These are phyloP conservation scores for Candida qinlingensis DNA, from an alignment of 805 yeast genomes.

Conservation along the genomic window DNA sequence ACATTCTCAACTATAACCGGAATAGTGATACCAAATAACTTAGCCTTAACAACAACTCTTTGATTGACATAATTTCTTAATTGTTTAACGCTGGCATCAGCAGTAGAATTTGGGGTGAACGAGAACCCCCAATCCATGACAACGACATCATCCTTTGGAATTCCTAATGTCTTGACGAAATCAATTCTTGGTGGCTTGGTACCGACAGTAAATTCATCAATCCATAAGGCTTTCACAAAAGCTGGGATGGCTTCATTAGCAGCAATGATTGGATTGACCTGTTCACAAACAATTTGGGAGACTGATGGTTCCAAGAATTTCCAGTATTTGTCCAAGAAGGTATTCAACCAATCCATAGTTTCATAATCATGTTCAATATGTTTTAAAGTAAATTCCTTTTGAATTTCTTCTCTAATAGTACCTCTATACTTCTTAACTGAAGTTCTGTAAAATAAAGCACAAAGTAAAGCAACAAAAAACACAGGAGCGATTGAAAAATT, in stretches of 20 bases:
- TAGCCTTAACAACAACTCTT: slow-evolving; percentile 68
- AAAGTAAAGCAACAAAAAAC: slow-evolving; percentile 59
- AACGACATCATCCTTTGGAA: slow-evolving; percentile 87
- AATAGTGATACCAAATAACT: slow-evolving; percentile 74
- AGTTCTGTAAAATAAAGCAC: slow-evolving; percentile 72
- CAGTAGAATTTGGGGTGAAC: slow-evolving; percentile 84
- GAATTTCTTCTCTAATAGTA: slow-evolving; percentile 69
- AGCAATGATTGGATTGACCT: slow-evolving; percentile 79
- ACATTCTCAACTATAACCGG: slow-evolving; percentile 79
- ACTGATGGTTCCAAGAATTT: slow-evolving; percentile 82
- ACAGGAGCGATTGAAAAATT: slow-evolving; percentile 76
- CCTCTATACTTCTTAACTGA: slow-evolving; percentile 78
- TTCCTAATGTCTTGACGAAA: slow-evolving; percentile 79
- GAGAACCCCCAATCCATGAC: slow-evolving; percentile 98
- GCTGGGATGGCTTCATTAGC: slow-evolving; percentile 73
- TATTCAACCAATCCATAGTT: slow-evolving; percentile 93
- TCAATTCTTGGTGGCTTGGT: slow-evolving; percentile 95
- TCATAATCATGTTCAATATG: slow-evolving; percentile 86
- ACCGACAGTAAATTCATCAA: slow-evolving; percentile 86
- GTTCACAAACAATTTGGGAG: slow-evolving; percentile 79
- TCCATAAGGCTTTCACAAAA: slow-evolving; percentile 77
- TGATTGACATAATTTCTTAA: slow-evolving; percentile 81
- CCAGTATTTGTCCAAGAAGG: slow-evolving; percentile 90
- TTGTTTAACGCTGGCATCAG: slow-evolving; percentile 83
- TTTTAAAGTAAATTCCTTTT: slow-evolving; percentile 77